phyloP scores from a whole-genome alignment of 2,329 filamentous ascomycete species.

The Sporothrix pallida region DNA sequence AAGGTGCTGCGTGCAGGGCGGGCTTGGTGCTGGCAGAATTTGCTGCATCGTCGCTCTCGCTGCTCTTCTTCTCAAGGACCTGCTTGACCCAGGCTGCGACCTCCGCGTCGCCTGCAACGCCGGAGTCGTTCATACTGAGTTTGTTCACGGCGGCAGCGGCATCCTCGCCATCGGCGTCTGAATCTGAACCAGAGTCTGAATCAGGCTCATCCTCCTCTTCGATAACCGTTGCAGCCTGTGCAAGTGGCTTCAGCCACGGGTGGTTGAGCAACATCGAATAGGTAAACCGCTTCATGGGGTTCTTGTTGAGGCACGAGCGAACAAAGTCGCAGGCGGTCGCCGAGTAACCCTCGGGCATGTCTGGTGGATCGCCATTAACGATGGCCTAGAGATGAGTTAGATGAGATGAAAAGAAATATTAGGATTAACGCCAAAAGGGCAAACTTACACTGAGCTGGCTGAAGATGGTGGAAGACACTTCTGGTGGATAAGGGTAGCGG shows the following conservation, averaged over 20 bases:
- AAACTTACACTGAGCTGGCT: slow-evolving; percentile 89
- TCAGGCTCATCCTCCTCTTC: slow-evolving; percentile 47
- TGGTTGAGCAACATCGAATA: slow-evolving; percentile 90
- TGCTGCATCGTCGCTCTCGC: slow-evolving; percentile 51
- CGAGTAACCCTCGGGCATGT: slow-evolving; percentile 83
- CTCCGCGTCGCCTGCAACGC: slow-evolving; percentile 72
- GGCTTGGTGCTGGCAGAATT: slow-evolving; percentile 65
- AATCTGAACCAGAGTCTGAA: slow-evolving; percentile 42
- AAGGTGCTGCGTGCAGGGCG: slow-evolving; percentile 83
- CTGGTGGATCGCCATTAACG: slow-evolving; percentile 93
- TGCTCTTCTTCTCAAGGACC: slow-evolving; percentile 70
- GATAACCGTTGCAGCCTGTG: slow-evolving; percentile 44
- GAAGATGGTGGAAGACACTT: slow-evolving; percentile 98
- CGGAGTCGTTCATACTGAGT: slow-evolving; percentile 51
- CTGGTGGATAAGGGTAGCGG: slow-evolving; percentile 92
- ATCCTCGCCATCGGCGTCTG: slow-evolving; percentile 41
- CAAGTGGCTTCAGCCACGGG: slow-evolving; percentile 71
- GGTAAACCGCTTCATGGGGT: slow-evolving; percentile 87
- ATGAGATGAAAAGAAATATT: not conserved
- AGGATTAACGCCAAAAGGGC: not conserved
- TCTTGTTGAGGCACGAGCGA: slow-evolving; percentile 86
- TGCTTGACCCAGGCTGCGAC: slow-evolving; percentile 83
- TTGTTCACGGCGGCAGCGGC: slow-evolving; percentile 45
- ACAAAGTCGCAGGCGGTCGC: slow-evolving; percentile 85
- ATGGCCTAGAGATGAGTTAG: slow-evolving; percentile 71